A percentile compares a stretch with the other conserved stretches of the same genome.
Conservation (phyloP, 108 stramenopile species). For the Conticribra weissflogii region DNA sequence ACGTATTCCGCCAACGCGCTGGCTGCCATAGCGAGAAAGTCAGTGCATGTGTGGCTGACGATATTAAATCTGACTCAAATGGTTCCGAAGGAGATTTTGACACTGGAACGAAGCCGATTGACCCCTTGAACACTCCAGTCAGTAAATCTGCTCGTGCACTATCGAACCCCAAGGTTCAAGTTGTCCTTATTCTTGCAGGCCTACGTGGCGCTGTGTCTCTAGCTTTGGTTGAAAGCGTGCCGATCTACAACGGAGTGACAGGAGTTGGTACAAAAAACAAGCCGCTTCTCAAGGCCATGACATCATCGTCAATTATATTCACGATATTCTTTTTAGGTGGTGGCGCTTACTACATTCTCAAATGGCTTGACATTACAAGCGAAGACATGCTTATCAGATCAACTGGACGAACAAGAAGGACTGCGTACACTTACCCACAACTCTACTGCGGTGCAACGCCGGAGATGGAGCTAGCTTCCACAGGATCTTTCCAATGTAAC, state of each 20-base stretch:
- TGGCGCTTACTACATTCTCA: slow-evolving; percentile 69
- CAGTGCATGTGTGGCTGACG: not conserved
- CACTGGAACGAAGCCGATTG: slow-evolving; percentile 8
- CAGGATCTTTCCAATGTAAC: not conserved
- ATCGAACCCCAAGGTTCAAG: slow-evolving; percentile 58
- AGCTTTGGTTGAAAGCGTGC: slow-evolving; percentile 86
- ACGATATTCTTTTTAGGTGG: slow-evolving; percentile 84
- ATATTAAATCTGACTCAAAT: slow-evolving; percentile 1
- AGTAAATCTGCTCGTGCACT: slow-evolving; percentile 49
- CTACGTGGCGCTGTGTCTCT: slow-evolving; percentile 90
- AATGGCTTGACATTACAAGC: slow-evolving; percentile 49
- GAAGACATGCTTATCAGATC: slow-evolving; percentile 49
- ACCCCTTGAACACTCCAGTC: slow-evolving; percentile 38
- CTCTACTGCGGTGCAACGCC: slow-evolving; percentile 11
- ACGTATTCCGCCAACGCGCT: slow-evolving; percentile 45
- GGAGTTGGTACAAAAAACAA: slow-evolving; percentile 76
- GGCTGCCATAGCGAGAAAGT: slow-evolving; percentile 21
- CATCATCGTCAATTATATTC: slow-evolving; percentile 81
- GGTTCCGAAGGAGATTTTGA: not conserved
- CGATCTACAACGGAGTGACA: slow-evolving; percentile 78
- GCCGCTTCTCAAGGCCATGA: slow-evolving; percentile 82
- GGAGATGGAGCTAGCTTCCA: slow-evolving; percentile 7
- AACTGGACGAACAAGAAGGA: not conserved
- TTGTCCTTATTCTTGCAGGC: slow-evolving; percentile 79
- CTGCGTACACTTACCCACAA: not conserved